Evolutionary conservation across 148 eudicot species (phyloP).

Genomic region (Vaccinium macrocarpon): DNA sequence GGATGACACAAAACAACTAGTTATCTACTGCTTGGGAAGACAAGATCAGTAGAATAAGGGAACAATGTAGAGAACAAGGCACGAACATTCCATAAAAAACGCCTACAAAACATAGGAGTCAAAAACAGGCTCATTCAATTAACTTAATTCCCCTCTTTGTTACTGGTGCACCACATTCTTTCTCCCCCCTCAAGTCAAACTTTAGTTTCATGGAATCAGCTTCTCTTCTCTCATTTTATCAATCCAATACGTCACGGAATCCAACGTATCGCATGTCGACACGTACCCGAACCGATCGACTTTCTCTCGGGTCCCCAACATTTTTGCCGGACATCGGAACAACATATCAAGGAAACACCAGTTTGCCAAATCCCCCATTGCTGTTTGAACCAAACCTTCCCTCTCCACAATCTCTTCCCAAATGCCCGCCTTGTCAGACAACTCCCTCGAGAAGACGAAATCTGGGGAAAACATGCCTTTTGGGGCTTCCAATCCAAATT

Average conservation of each 20-base stretch:
- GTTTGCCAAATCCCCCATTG: conserved; percentile 74
- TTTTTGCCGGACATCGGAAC: conserved; percentile 68
- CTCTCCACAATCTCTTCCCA: conserved; percentile 70
- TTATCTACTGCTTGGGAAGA: conserved; percentile 11
- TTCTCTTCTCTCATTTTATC: conserved; percentile 69
- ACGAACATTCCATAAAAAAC: conserved; percentile 10
- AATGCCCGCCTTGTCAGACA: conserved; percentile 52
- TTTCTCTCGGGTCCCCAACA: conserved; percentile 60
- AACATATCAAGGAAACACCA: conserved; percentile 68
- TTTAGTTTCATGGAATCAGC: conserved; percentile 51
- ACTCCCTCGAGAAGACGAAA: conserved; percentile 36
- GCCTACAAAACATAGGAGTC: conserved; percentile 2
- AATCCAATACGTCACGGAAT: conserved; percentile 72
- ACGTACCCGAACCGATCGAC: conserved; percentile 59
- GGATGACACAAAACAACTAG: background rate
- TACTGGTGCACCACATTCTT: conserved; percentile 27
- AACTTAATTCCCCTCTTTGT: background rate
- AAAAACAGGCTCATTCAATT: background rate
- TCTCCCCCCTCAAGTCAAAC: conserved; percentile 8
- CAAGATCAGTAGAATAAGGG: conserved; percentile 34
- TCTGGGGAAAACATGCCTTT: conserved; percentile 33
- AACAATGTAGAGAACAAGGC: conserved; percentile 16
- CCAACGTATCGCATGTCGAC: conserved; percentile 47
- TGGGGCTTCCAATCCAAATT: conserved; percentile 43
- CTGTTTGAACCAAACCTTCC: conserved; percentile 47